phyloP scores from a whole-genome alignment of 805 yeast genomes.

The Candida nonsorbophila region DNA sequence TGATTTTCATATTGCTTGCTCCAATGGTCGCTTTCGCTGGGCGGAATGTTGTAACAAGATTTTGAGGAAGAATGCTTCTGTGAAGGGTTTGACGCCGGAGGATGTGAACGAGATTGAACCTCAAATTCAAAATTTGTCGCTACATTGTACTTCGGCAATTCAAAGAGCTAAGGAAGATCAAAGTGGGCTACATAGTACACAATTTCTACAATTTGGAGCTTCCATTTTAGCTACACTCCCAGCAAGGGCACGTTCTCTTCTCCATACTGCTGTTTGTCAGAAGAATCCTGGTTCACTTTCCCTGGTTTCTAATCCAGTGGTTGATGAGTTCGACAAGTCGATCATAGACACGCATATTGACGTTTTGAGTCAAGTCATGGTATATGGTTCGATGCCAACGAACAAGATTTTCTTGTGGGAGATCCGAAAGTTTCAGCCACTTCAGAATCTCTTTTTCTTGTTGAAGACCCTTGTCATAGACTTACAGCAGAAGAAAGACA shows the following conservation, averaged over 20 bases:
- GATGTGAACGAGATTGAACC: not conserved
- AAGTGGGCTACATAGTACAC: too few relatives aligned
- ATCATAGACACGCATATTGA: conserved; percentile 3
- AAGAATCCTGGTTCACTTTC: too few relatives aligned
- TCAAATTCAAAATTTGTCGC: conserved; percentile 3
- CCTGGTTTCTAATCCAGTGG: not conserved
- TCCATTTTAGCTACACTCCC: conserved; percentile 8
- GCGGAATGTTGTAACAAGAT: conserved; percentile 8
- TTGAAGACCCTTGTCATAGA: conserved; percentile 4
- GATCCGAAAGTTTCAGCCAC: conserved; percentile 9
- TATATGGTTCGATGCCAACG: conserved; percentile 5
- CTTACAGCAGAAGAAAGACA: conserved; percentile 2
- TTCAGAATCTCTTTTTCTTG: conserved; percentile 7
- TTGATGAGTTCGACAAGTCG: conserved; percentile 4
- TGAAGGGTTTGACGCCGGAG: not conserved
- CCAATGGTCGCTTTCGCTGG: conserved; percentile 9
- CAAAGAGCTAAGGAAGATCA: conserved; percentile 6
- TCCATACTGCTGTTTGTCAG: conserved; percentile 2
- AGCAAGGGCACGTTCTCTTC: conserved; percentile 7
- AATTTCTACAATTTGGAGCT: conserved; percentile 5
- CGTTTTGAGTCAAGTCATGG: conserved; percentile 3
- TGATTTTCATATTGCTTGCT: conserved; percentile 7
- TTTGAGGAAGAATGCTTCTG: not conserved
- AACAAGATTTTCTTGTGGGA: conserved; percentile 5
- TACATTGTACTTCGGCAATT: conserved; percentile 6